Percentiles rank a stretch among this genome's conserved stretches.
phyloP scores from a whole-genome alignment of 106 monocot species.

The Xerophyta viscosa region DNA sequence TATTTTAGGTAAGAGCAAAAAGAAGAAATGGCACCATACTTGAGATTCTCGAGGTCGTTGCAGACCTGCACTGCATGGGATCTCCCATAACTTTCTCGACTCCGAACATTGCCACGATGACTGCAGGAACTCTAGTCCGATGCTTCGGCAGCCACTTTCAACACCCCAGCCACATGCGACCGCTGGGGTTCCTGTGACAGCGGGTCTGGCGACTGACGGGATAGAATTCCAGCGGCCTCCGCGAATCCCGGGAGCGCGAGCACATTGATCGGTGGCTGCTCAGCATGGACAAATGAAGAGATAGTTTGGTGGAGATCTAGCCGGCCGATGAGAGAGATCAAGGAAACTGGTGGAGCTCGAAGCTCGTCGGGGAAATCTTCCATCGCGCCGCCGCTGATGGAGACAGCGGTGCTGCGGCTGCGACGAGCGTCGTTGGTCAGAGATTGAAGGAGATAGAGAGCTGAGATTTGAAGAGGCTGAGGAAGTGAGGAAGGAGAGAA shows the following conservation, averaged over 20 bases:
- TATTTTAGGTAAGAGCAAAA: background rate
- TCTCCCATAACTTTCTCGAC: constrained; percentile 54
- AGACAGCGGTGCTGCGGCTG: no score
- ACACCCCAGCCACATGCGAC: constrained; percentile 28
- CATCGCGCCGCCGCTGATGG: no score
- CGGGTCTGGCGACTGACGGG: constrained; percentile 30
- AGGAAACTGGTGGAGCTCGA: constrained; percentile 40
- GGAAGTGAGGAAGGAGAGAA: no score
- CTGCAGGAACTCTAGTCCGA: constrained; percentile 66
- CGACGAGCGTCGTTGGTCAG: no score
- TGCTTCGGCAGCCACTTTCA: constrained; percentile 88
- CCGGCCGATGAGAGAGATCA: constrained; percentile 54
- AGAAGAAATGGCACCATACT: constrained; percentile 35
- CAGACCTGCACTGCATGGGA: constrained; percentile 87
- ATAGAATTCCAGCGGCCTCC: constrained; percentile 41
- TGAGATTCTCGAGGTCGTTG: constrained; percentile 88
- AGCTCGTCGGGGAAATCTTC: constrained; percentile 48
- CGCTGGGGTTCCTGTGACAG: constrained; percentile 3
- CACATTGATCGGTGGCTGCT: constrained; percentile 89
- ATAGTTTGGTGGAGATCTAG: constrained; percentile 66
- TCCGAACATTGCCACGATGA: constrained; percentile 52
- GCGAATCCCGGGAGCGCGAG: constrained; percentile 78
- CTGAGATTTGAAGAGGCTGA: no score
- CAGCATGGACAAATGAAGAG: constrained; percentile 71
- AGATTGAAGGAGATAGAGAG: no score